phyloP scores from a whole-genome alignment of 352 stramenopile genomes.

The Phytophthora sansomeana region DNA sequence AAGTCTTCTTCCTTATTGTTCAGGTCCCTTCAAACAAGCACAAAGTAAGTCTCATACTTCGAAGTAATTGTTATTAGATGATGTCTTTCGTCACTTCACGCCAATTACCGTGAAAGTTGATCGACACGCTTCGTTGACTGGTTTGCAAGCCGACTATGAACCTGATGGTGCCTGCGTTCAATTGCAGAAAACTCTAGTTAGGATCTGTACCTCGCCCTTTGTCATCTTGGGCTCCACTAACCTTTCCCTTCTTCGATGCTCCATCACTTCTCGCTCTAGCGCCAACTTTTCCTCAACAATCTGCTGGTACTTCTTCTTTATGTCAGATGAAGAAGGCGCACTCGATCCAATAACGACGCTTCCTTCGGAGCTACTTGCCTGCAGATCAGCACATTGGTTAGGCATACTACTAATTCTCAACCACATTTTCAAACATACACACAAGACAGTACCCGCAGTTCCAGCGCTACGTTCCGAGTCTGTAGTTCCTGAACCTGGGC shows the following conservation, averaged over 20 bases:
- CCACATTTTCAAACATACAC: background rate
- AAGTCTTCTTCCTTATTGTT: constrained; percentile 65
- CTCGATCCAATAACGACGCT: background rate
- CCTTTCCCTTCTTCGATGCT: constrained; percentile 69
- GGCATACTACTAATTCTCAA: background rate
- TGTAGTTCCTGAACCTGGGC: constrained; percentile 69
- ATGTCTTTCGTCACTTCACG: too few species aligned
- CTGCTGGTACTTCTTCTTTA: constrained; percentile 76
- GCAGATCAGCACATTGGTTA: background rate
- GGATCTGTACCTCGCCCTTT: background rate
- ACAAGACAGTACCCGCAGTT: constrained; percentile 53
- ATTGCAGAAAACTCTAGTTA: background rate
- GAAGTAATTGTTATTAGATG: too few species aligned
- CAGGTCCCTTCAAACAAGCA: constrained; percentile 46
- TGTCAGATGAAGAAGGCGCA: constrained; percentile 40
- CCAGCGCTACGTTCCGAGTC: constrained; percentile 65
- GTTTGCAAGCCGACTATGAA: constrained; percentile 66
- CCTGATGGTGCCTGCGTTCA: constrained; percentile 58
- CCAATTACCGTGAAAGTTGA: constrained; percentile 57
- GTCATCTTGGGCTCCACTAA: constrained; percentile 17
- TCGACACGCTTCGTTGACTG: constrained; percentile 76
- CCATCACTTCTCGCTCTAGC: constrained; percentile 62
- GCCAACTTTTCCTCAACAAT: constrained; percentile 66
- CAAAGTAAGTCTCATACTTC: background rate
- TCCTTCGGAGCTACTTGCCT: constrained; percentile 18